These are phyloP conservation scores for Chondrostereum purpureum DNA, from an alignment of 1,284 basidiomycete species.

Conservation along the genomic window DNA sequence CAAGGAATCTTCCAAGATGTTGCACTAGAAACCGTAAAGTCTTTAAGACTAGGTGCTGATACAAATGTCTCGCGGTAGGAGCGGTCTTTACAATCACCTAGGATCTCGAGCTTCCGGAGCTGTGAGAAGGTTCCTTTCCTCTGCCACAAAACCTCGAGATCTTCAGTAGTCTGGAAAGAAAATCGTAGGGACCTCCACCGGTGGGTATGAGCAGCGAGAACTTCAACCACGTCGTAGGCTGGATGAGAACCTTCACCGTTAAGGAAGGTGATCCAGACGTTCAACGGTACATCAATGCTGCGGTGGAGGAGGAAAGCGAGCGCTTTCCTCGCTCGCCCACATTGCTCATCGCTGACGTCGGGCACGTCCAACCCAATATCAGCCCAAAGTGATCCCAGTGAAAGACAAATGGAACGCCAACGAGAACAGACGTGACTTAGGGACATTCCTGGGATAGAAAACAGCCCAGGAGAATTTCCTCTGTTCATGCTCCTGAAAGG, in stretches of 20 bases:
- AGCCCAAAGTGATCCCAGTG: not conserved
- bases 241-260: not conserved
- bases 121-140: not conserved
- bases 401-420: not conserved
- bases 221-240: not conserved
- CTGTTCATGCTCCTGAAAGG: not conserved
- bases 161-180: not conserved
- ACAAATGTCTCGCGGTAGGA: no score
- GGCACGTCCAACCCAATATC: not conserved
- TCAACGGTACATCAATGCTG: no score
- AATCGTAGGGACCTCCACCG: not conserved
- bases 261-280: no score
- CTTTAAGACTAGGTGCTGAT: no score
- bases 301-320: not conserved
- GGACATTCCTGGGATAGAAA: no score
- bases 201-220: not conserved
- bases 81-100: no score
- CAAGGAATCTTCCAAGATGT: no score
- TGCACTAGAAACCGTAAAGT: no score
- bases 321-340: not conserved
- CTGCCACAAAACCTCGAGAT: not conserved
- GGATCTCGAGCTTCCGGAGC: not conserved
- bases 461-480: not conserved
- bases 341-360: no score
- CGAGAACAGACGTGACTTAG: not conserved